phyloP scores from a whole-genome alignment of 2,329 filamentous ascomycete species.

The Dactylellina haptotyla region DNA sequence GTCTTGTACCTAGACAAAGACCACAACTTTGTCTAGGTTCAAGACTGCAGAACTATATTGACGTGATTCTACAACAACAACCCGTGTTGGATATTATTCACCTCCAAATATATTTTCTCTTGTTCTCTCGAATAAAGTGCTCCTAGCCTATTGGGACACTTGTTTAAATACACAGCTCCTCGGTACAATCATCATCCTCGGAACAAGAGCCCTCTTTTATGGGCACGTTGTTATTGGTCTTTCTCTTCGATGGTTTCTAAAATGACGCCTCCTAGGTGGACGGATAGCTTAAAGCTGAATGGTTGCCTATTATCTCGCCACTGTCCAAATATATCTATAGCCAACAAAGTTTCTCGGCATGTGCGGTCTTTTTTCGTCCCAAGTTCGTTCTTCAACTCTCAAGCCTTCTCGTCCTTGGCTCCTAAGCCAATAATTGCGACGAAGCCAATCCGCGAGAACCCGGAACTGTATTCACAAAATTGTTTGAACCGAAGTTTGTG shows the following conservation, averaged over 20 bases:
- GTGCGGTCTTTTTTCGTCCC: background rate
- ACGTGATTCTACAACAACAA: too few species aligned
- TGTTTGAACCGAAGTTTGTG: slow-evolving; percentile 86
- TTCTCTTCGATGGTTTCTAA: slow-evolving; percentile 12
- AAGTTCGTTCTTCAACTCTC: background rate
- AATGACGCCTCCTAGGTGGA: background rate
- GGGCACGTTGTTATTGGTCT: too few species aligned
- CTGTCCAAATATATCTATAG: background rate
- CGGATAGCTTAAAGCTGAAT: background rate
- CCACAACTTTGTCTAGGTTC: too few species aligned
- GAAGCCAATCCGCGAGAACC: slow-evolving; percentile 88
- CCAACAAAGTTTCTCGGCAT: background rate
- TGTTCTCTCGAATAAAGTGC: too few species aligned
- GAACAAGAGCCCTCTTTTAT: too few species aligned
- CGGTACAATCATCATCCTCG: too few species aligned
- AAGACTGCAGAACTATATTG: too few species aligned
- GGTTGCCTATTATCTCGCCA: background rate
- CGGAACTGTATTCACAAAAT: slow-evolving; percentile 81
- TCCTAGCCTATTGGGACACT: too few species aligned
- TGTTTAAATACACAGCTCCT: too few species aligned
- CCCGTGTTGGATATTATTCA: too few species aligned
- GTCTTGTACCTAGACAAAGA: too few species aligned
- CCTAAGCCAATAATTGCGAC: slow-evolving; percentile 84
- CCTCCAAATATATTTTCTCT: too few species aligned
- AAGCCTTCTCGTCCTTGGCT: slow-evolving; percentile 62